These are phyloP conservation scores for Xylariaceae sp. DNA, from an alignment of 2,329 filamentous ascomycete genomes.

Conservation along the genomic window DNA sequence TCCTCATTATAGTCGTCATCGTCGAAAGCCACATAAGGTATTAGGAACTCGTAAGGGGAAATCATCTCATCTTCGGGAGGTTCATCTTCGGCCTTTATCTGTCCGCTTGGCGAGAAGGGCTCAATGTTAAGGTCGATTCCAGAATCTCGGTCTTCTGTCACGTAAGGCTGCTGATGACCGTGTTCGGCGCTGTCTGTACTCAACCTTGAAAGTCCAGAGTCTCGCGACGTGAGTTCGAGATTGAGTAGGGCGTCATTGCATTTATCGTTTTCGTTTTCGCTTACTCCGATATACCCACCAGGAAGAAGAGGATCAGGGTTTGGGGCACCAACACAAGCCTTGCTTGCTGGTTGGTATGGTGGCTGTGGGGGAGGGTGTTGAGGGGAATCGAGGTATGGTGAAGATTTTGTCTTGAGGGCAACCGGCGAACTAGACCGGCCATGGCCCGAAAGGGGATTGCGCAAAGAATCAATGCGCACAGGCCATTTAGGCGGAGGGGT, in stretches of 20 bases:
- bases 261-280: constrained; percentile 32
- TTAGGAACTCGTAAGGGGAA: constrained; percentile 34
- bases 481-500: constrained; percentile 43
- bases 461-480: constrained; percentile 42
- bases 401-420: constrained; percentile 38
- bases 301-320: constrained; percentile 45
- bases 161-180: constrained; percentile 4
- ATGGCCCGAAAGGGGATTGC: constrained; percentile 31
- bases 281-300: constrained; percentile 43
- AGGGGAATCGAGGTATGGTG: constrained; percentile 41
- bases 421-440: constrained; percentile 32
- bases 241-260: constrained; percentile 31
- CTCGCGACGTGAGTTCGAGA: constrained; percentile 16
- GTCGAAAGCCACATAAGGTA: constrained; percentile 55
- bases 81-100: constrained; percentile 13
- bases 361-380: constrained; percentile 32
- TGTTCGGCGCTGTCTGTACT: constrained; percentile 9
- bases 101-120: constrained; percentile 20
- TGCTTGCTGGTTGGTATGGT: constrained; percentile 32
- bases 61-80: constrained; percentile 29
- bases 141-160: constrained; percentile 13
- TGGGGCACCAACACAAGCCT: constrained; percentile 31
- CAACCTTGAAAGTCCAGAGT: constrained; percentile 13
- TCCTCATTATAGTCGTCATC: constrained; percentile 71
- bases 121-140: constrained; percentile 21